Evolutionary conservation across 305 asterid species (phyloP), one percentile per base, ranked within the genome.

Genomic region (Ajuga reptans): DNA sequence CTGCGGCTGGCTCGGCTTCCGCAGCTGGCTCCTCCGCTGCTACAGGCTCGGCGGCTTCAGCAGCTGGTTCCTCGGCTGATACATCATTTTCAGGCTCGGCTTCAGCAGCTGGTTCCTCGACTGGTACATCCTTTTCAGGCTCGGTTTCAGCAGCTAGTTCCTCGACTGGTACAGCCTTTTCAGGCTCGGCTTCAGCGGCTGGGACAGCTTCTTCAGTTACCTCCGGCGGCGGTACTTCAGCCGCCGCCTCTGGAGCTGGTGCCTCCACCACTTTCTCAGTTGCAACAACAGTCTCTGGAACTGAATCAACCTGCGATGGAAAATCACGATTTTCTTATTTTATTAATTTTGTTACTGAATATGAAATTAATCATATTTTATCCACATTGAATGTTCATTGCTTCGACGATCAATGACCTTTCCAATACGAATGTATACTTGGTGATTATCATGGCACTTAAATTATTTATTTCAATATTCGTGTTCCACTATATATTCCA

Each of bases 271-370:
- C 76, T 43, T 49, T 42, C 72, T 74, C 82, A 11, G 68, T 16
- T 4, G 73, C 42, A 34, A 59, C 66, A 3, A 71, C 64, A 3
- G 65, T 60, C 73, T 74, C 76, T 5, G 84, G 79, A 59, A 66
- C 75, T 27, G 84, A 73, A 4, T 62, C 76, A 55, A 77, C 80
- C 84, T 80, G 63, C 14, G 33, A 16, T 17, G 14, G 51, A 41
- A 47, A 49, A 34, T 5, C 6, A 11, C 4, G 0, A 17, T 43
- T 0, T 29, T 31, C 1, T 31, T 31, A 31, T 31, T 31, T 3
- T 0, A 31, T 31, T 3, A 31, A 1, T 27, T 1, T 1, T 1
- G 31, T 1, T 1, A 1, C 36, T 0, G 36, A 31, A 31, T 1
- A 31, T 31, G 1, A 31, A 31, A 5, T 31, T 3, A 5, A 31